Percentiles rank a stretch among this genome's conserved stretches.
phyloP scores from a whole-genome alignment of 163 green algal genomes.

The Scenedesmus sp. region DNA sequence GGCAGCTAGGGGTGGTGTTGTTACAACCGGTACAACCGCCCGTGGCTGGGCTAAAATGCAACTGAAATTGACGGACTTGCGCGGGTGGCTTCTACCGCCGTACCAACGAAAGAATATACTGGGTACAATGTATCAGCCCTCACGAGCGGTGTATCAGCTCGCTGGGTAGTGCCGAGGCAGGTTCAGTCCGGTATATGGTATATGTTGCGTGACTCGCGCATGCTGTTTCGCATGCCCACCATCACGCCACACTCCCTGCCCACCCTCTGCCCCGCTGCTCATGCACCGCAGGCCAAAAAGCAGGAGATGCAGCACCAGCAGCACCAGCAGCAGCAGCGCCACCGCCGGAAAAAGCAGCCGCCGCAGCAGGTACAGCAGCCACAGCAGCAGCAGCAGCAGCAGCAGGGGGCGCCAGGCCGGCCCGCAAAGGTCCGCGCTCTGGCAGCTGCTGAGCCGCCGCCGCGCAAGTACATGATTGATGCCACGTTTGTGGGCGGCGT shows the following conservation, averaged over 20 bases:
- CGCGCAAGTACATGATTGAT: constrained; percentile 53
- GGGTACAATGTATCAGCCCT: no score
- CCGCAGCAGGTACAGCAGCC: not conserved
- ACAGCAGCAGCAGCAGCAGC: not conserved
- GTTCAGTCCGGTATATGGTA: no score
- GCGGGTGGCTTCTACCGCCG: no score
- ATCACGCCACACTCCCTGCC: no score
- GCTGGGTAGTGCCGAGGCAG: no score
- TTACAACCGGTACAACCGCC: no score
- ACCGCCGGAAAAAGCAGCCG: not conserved
- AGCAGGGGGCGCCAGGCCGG: not conserved
- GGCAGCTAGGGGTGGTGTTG: not conserved
- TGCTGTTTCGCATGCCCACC: no score
- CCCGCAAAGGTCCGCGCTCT: not conserved
- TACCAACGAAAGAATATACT: no score
- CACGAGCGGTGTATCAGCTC: no score
- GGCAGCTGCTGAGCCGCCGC: not conserved
- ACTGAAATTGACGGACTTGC: no score
- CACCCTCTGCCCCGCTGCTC: not conserved
- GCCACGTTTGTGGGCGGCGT: constrained; percentile 60
- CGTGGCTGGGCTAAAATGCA: no score
- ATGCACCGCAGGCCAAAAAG: not conserved
- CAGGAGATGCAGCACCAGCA: not conserved
- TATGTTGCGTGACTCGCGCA: no score
- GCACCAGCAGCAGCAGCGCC: not conserved